These are phyloP conservation scores for Phylloporus arenicola DNA, from an alignment of 768 basidiomycete genomes.

Conservation along the genomic window DNA sequence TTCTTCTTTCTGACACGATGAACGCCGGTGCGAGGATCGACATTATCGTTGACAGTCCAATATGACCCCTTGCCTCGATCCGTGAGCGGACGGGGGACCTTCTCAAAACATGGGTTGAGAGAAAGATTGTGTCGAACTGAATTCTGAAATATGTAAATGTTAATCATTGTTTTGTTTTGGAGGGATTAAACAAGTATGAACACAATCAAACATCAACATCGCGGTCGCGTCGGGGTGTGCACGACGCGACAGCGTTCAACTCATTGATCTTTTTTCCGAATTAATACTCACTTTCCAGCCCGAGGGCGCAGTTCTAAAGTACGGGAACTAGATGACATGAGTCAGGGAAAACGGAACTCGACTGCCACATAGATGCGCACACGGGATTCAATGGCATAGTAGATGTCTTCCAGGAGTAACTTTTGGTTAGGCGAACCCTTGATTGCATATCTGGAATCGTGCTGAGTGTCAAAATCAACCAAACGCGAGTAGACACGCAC, in stretches of 20 bases:
- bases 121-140: conserved; percentile 89
- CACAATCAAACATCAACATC: conserved; percentile 62
- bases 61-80: conserved; percentile 89
- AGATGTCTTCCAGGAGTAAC: conserved; percentile 81
- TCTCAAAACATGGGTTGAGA: conserved; percentile 86
- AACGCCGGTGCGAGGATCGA: conserved; percentile 84
- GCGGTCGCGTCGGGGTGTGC: conserved; percentile 41
- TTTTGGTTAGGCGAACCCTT: conserved; percentile 88
- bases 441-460: conserved; percentile 67
- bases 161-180: conserved; percentile 28
- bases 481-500: conserved; percentile 38
- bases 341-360: conserved; percentile 6
- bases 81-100: conserved; percentile 85
- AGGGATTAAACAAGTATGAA: conserved; percentile 50
- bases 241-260: conserved; percentile 3
- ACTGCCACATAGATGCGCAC: conserved; percentile 40
- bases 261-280: not conserved
- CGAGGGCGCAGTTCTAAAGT: conserved; percentile 79
- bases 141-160: conserved; percentile 47
- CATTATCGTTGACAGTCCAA: conserved; percentile 89
- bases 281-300: conserved; percentile 79
- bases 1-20: conserved; percentile 89
- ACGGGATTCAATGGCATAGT: conserved; percentile 86
- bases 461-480: not conserved
- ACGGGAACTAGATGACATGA: conserved; percentile 60